phyloP scores from a whole-genome alignment of 805 yeast genomes.

The Suhomyces vadensis region DNA sequence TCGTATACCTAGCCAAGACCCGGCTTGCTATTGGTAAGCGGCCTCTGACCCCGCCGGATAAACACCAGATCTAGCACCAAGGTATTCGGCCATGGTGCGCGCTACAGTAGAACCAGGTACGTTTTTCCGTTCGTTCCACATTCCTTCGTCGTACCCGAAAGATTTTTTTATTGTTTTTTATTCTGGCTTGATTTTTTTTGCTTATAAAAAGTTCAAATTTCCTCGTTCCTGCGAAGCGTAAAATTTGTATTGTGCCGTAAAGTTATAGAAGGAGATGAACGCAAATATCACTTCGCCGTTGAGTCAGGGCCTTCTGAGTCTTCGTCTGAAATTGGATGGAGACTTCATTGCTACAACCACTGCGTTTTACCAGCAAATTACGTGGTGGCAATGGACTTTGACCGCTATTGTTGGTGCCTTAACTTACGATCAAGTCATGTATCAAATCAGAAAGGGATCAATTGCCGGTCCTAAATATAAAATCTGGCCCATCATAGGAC shows the following conservation, averaged over 20 bases:
- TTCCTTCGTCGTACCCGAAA: background rate
- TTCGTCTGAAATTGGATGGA: conserved; percentile 6
- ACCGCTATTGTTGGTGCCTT: conserved; percentile 50
- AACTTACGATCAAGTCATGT: conserved; percentile 74
- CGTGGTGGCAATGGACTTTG: conserved; percentile 56
- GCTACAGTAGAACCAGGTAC: no score
- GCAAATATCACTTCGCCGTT: conserved; percentile 7
- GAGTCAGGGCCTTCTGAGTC: conserved; percentile 4
- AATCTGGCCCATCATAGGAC: conserved; percentile 94
- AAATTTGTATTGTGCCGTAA: no score
- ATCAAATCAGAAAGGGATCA: conserved; percentile 76
- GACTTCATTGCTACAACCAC: conserved; percentile 14
- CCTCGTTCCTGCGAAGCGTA: background rate
- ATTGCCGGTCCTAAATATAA: conserved; percentile 90
- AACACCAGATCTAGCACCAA: no score
- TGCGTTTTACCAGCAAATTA: conserved; percentile 24
- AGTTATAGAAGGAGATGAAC: background rate
- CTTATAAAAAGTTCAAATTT: background rate
- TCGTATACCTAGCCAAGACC: background rate
- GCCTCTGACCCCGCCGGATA: no score
- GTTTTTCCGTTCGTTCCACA: no score
- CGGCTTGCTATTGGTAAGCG: background rate
- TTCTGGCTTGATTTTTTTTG: background rate
- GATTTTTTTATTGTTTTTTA: background rate
- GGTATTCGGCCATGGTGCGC: no score